Base-by-base conservation (phyloP, 176 grass and related monocot species). In the Ampelocalamus luodianensis region DNA sequence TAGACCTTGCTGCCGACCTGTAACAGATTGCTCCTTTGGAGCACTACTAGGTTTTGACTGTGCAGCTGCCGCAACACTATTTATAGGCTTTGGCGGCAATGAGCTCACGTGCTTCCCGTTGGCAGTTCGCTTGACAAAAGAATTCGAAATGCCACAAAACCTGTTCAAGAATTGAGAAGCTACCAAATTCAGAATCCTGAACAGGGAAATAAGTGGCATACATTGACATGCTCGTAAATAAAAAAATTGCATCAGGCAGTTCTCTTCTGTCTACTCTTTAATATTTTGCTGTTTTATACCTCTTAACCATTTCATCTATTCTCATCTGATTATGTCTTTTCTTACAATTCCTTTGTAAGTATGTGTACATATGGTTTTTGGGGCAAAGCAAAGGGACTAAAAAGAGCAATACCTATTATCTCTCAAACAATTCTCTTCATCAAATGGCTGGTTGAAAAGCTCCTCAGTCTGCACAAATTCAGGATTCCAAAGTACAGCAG, bases 401-500 rank as follows among this genome's bases (percentile, higher is more conserved):
- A 56, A 74, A 68, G 16, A 62, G 72, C 42, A 77, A 72, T 73
- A 87, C 97, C 97, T 96, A 72, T 96, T 99, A 64, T 99, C 97
- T 87, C 97, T 96, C 86, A 99, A 91, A 84, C 97, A 99, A 81
- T 99, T 99, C 10, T 92, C 91, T 82, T 91, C 66, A 38, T 80
- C 86, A 76, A 61, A 87, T 38, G 97, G 90, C 60, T 86, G 86
- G 70, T 88, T 94, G 71, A 99, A 99, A 86, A 99, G 83, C 79
- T 94, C 92, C 71, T 94, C 97, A 76, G 92, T 81, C 77, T 99
- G 97, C 66, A 99, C 86, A 88, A 99, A 96, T 90, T 99, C 97
- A 78, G 90, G 82, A 88, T 91, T 99, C 97, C 97, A 99, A 89
- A 99, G 86, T 46, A 94, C 90, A 82, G 96, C 91, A 40, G 88